Evolutionary conservation across 1,139 yeast genomes (phyloP), one percentile per base, ranked within the genome.

Genomic region (Spencermartinsiella ligniputridi): DNA sequence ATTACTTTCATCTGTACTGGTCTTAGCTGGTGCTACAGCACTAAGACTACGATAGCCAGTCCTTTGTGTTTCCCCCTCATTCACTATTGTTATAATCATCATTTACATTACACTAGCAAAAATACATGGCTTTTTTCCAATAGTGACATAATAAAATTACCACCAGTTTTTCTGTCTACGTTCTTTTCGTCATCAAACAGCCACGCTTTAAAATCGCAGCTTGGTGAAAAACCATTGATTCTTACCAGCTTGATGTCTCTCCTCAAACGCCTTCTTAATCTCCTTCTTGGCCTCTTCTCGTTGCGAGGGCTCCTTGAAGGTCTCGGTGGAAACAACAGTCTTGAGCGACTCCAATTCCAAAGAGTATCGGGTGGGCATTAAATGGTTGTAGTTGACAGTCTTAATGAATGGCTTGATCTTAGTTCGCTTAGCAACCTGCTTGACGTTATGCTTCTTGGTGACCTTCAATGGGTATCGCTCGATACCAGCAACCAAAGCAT

Each of bases 191-290:
- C 25, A 22, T 22, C 25, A 6, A n/a, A n/a, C n/a, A n/a, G n/a
- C n/a, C n/a, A n/a, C n/a, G n/a, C n/a, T 49, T 86, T 89, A 92
- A 81, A 92, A 92, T 81, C 89, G 86, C 74, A 92, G 87, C 81
- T 92, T 92, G 76, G 95, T 84, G 88, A 92, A 92, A 83, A 92
- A 92, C 98, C 98, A 92, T 78, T 89, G 90, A 90, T 90, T 90
- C 87, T 90, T 89, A 75, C 98, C 98, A 71, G 97, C 90, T 79
- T 89, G 95, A 83, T 92, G 96, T 84, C 90, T 89, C 79, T 92
- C 97, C 80, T 92, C 98, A 70, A 92, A 92, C 71, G 96, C 96
- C 83, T 89, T 86, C 88, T 89, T 92, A 75, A 94, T 89, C 71
- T 84, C 90, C 83, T 92, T 92, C 87, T 90, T 94, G 71, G 98